Conservation (phyloP, 1,284 basidiomycete species). For the Fistulinella cinereoalba region DNA sequence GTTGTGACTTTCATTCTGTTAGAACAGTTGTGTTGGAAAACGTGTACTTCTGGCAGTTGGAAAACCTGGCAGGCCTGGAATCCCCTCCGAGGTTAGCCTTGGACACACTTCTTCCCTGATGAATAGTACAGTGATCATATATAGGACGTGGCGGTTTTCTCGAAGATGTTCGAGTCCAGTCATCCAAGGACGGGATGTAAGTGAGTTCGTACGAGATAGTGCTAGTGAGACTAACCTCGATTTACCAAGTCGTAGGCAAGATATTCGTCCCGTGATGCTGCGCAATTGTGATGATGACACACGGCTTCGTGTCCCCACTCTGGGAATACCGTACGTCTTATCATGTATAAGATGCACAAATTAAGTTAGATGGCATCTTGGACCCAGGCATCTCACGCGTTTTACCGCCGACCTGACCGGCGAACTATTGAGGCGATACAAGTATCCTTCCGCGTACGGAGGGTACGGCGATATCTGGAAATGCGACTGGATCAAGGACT, state of each 20-base stretch:
- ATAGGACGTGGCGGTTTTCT: background rate
- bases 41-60: background rate
- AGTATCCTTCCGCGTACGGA: conserved; percentile 25
- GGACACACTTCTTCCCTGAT: background rate
- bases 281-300: background rate
- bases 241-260: background rate
- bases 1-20: conserved; percentile 15
- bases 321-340: conserved; percentile 6
- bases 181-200: conserved; percentile 5
- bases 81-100: conserved; percentile 1
- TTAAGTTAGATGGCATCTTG: background rate
- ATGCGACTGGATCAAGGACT: conserved; percentile 21
- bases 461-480: conserved; percentile 31
- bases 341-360: background rate
- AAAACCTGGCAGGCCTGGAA: background rate
- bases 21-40: background rate
- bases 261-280: background rate
- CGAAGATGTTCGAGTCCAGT: background rate
- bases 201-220: background rate
- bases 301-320: background rate
- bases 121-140: background rate
- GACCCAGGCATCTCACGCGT: background rate
- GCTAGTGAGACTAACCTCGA: background rate
- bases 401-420: conserved; percentile 17
- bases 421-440: conserved; percentile 13